Conservation (phyloP, 352 stramenopile genomes). For the Globisporangium viniferum region DNA sequence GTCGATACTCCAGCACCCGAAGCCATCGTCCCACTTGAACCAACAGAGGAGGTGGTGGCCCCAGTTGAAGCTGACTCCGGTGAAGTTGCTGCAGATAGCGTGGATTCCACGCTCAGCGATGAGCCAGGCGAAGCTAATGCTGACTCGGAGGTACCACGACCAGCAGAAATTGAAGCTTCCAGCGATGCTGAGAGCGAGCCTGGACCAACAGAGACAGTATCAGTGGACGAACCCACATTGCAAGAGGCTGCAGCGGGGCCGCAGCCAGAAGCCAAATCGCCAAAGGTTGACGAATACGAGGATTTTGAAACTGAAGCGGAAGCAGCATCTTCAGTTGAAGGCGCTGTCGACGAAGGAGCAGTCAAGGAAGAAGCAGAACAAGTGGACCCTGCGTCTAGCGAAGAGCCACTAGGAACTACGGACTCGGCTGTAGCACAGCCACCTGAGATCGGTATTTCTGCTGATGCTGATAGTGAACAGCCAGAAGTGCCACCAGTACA, state of each 20-base stretch:
- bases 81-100: background rate
- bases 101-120: background rate
- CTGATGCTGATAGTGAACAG: background rate
- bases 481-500: background rate
- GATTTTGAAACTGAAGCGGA: slow-evolving; percentile 9
- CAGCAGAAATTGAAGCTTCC: background rate
- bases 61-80: background rate
- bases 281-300: slow-evolving; percentile 5
- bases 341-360: background rate
- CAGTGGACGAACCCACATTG: background rate
- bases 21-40: background rate
- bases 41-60: background rate
- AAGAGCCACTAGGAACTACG: background rate
- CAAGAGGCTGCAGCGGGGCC: background rate
- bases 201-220: background rate
- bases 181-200: background rate
- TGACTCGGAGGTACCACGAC: background rate
- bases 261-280: background rate
- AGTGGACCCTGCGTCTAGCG: background rate
- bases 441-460: background rate
- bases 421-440: background rate
- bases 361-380: background rate
- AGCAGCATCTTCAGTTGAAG: background rate
- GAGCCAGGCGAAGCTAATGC: background rate
- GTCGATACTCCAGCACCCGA: background rate